Evolutionary conservation across 768 basidiomycete genomes (phyloP).

Genomic region (Amanita fuliginea): DNA sequence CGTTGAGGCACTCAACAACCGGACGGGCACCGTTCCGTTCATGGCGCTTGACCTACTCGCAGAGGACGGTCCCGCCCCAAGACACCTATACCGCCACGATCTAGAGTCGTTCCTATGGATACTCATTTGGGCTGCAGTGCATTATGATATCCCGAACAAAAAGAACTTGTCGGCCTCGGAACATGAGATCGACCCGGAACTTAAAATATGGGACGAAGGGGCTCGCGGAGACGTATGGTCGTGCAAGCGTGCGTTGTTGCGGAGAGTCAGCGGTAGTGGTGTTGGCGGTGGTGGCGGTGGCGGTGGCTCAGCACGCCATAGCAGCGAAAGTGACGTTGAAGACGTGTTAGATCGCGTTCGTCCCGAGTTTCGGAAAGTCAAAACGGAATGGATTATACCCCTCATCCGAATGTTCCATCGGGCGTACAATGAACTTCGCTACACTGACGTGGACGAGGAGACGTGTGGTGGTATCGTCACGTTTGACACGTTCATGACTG

Average conservation of each 20-base stretch:
- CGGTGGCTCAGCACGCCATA: neutral
- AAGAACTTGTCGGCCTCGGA: neutral
- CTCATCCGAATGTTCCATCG: slow-evolving; percentile 5
- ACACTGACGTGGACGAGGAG: slow-evolving; percentile 1
- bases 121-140: slow-evolving; percentile 13
- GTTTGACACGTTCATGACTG: slow-evolving; percentile 13
- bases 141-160: slow-evolving; percentile 11
- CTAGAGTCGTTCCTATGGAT: slow-evolving; percentile 18
- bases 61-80: slow-evolving; percentile 7
- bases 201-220: slow-evolving; percentile 3
- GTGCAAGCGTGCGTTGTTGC: slow-evolving; percentile 1
- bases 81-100: slow-evolving; percentile 16
- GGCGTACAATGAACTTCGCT: slow-evolving; percentile 1
- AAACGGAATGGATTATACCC: slow-evolving; percentile 10
- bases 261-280: neutral
- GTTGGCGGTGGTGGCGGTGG: neutral
- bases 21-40: slow-evolving; percentile 19
- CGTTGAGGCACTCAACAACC: slow-evolving; percentile 5
- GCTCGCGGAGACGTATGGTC: neutral
- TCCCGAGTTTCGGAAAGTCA: slow-evolving; percentile 3
- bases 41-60: slow-evolving; percentile 17
- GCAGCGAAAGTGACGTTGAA: neutral
- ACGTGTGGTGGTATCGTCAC: slow-evolving; percentile 11
- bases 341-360: slow-evolving; percentile 3
- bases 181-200: neutral